Evolutionary conservation across 176 grass and related monocot genomes (phyloP).

Genomic region (Carex kokanica): DNA sequence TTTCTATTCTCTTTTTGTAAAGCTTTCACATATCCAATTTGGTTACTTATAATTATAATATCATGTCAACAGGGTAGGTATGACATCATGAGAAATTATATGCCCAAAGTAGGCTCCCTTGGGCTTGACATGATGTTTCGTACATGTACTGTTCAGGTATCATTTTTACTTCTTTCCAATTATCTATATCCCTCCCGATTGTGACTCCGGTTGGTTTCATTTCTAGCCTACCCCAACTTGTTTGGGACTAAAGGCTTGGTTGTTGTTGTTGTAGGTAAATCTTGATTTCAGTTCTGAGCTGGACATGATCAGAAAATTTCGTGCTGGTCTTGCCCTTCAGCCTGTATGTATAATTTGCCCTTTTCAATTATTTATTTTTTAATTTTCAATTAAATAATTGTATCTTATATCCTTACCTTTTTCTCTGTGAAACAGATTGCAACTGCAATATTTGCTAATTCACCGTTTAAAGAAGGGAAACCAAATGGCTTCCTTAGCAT

Average conservation of each 20-base stretch:
- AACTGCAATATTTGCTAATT: slow-evolving; percentile 98
- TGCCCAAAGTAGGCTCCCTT: slow-evolving; percentile 98
- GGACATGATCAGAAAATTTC: slow-evolving; percentile 97
- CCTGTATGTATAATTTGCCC: slow-evolving; percentile 60
- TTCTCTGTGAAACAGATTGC: slow-evolving; percentile 64
- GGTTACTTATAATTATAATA: background rate
- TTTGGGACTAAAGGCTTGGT: no score
- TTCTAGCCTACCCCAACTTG: no score
- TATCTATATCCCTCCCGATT: background rate
- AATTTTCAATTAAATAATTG: background rate
- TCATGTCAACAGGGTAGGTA: slow-evolving; percentile 62
- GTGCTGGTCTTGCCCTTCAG: slow-evolving; percentile 72
- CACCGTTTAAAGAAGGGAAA: slow-evolving; percentile 98
- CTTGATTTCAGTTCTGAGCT: slow-evolving; percentile 97
- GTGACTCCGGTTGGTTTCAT: no score
- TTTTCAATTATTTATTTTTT: background rate
- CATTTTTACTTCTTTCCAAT: background rate
- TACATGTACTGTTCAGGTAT: slow-evolving; percentile 93
- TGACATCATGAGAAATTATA: slow-evolving; percentile 95
- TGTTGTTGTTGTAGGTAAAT: slow-evolving; percentile 55
- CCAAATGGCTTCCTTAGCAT: slow-evolving; percentile 98
- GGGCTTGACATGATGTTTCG: slow-evolving; percentile 99
- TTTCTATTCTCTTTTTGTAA: slow-evolving; percentile 5
- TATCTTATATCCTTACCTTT: slow-evolving; percentile 29
- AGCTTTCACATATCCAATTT: slow-evolving; percentile 14